Base-by-base conservation (phyloP, 179 eudicot genomes). In the Corrigiola litoralis region DNA sequence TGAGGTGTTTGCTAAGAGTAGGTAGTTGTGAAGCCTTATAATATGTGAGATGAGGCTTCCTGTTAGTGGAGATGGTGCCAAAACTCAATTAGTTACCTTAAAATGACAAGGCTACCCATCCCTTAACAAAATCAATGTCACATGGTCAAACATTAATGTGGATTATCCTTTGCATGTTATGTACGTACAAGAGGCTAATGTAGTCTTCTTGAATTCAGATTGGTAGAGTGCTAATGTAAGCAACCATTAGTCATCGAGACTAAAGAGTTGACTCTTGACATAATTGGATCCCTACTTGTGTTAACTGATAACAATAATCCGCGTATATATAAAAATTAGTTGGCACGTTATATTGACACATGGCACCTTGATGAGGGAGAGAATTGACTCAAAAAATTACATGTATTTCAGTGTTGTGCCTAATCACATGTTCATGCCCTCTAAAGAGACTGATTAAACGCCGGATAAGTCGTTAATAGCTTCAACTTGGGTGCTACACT, bases 261-360 rank as follows among this genome's bases (percentile, higher is more conserved):
- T 32, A 58, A 61, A 67, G 45, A 54, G 63, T 61, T 73, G 77
- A 73, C 72, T 62, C 46, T 61, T 58, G 56, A 38, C 63, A 73
- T 66, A 67, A 61, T 54, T 73, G 72, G 58, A 61, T 44, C 62
- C 59, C 62, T 46, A 9, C 4, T 37, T 16, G 3, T 14, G 11
- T n/a, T 11, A 23, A 11, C 13, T 50, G 42, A 7, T 24, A 41
- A 31, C 44, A 46, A 31, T 33, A 32, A 61, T 1, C 38, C 24
- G 6, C 9, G 5, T 38, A 1, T 61, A 3, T 58, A 34, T 16
- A 38, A 28, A 20, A 48, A 38, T 58, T 36, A 38, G 58, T 20
- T 47, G 58, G 68, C 68, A 50, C 4, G 46, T 38, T 40, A 36
- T 11, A 23, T 2, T 14, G 24, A 42, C 68, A 51, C 74, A 55